These are phyloP conservation scores for Trifolium repens DNA, from an alignment of 306 rosid species.

Conservation along the genomic window DNA sequence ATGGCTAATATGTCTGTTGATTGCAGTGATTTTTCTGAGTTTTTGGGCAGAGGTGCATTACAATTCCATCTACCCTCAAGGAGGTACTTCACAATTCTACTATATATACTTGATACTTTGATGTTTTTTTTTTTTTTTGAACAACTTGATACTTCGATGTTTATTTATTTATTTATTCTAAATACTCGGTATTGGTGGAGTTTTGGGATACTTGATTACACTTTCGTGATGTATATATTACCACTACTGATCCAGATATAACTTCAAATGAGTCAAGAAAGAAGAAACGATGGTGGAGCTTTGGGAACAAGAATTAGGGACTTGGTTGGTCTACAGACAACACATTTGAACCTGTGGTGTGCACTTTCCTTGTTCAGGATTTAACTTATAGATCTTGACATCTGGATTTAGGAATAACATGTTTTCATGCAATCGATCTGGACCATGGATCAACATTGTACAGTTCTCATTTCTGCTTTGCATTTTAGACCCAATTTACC, in stretches of 20 bases:
- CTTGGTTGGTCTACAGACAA: constrained; percentile 6
- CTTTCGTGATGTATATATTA: constrained; percentile 7
- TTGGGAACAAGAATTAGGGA: constrained; percentile 61
- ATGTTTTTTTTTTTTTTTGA: no score
- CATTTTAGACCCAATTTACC: neutral
- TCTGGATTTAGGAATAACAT: neutral
- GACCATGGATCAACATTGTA: constrained; percentile 2
- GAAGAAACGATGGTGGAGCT: constrained; percentile 85
- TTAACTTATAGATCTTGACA: constrained; percentile 14
- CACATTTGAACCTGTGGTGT: constrained; percentile 35
- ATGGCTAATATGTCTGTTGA: constrained; percentile 2
- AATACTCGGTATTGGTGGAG: neutral
- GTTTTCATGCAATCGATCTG: neutral
- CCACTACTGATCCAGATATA: constrained; percentile 50
- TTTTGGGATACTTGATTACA: no score
- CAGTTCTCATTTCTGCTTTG: neutral
- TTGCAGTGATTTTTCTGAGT: constrained; percentile 81
- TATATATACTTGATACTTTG: no score
- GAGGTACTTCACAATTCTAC: constrained; percentile 57
- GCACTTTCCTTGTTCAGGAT: constrained; percentile 27
- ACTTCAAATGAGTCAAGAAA: constrained; percentile 63
- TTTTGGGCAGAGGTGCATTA: constrained; percentile 99
- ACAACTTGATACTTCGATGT: no score
- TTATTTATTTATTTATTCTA: no score
- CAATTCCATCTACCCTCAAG: constrained; percentile 85